phyloP scores from a whole-genome alignment of 208 protist genomes.

The Sergeia podlipaevii region DNA sequence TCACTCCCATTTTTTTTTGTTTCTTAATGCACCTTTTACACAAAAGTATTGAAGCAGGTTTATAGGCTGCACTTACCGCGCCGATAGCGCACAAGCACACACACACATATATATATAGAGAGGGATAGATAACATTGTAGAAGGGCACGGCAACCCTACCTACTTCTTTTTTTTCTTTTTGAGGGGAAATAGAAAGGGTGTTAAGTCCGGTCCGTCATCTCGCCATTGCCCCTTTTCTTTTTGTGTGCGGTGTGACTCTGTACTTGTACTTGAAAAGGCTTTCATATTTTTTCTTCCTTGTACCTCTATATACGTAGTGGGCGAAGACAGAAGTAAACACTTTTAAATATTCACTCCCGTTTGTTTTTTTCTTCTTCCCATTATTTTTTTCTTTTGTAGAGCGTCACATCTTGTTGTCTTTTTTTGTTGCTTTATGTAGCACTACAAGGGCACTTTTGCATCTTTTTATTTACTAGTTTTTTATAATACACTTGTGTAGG shows the following conservation, averaged over 20 bases:
- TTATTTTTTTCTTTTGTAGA: neutral
- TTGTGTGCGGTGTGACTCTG: neutral
- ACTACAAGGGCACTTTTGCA: too few relatives aligned
- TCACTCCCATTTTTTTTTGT: constrained; percentile 4
- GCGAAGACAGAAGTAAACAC: neutral
- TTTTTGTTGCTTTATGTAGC: neutral
- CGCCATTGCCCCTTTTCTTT: neutral
- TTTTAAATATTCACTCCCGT: constrained; percentile 1
- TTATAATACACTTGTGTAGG: neutral
- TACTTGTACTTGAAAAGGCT: too few relatives aligned
- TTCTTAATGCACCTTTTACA: constrained; percentile 7
- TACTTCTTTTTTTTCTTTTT: constrained; percentile 16
- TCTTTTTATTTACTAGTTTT: neutral
- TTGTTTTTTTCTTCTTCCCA: neutral
- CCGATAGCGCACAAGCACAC: neutral
- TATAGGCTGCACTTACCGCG: neutral
- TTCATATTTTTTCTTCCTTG: neutral
- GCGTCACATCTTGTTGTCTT: neutral
- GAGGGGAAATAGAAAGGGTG: neutral
- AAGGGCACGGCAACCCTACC: neutral
- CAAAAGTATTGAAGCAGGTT: neutral
- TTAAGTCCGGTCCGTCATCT: neutral
- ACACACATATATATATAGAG: neutral
- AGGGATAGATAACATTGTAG: neutral
- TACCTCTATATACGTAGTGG: neutral